Evolutionary conservation across 805 yeast species (phyloP), one percentile per base, ranked within the genome.

Genomic region (Ogataea pignaliae): DNA sequence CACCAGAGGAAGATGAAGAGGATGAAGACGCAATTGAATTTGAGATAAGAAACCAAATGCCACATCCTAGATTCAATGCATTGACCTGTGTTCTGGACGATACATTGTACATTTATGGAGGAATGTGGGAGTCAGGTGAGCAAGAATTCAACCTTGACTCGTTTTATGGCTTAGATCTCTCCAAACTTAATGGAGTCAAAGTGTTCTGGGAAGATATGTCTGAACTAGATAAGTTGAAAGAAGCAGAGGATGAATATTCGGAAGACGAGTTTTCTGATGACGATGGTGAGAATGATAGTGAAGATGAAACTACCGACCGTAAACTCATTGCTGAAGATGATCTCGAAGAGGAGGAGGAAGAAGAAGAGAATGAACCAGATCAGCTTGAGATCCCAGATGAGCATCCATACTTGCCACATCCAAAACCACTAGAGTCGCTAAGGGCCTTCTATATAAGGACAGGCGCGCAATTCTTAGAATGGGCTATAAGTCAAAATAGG

Each of bases 401-500:
- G 37, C 79, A 96, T 61, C 97, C 99, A 14, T 91, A 96, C 96
- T 73, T 91, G 43, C 97, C 98, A 39, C 97, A 90, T 62, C 99
- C 99, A 31, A 89, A 90, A 59, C 83, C 96, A 7, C 93, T 91
- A 57, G 98, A 91, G 68, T 68, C 79, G 2, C 70, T 91, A 47
- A 80, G 96, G 53, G 82, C 79, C 2, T 91, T 91, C 68, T 91
- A 93, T 63, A 69, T 84, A 17, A 83, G 96, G 58, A 81, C 95
- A 1, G 95, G 96, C 45, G 83, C 91, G 5, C 78, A 80, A 26
- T 91, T 91, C 66, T 73, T 91, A 55, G 88, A 88, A 61, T 91
- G 98, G 97, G 88, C 95, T 1, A 85, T 89, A 52, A 83, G 93
- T 4, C 85, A 83, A 59, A 85, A 88, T 55, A 76, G 85, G 54